Conservation (phyloP, 768 basidiomycete species). For the Cubamyces sp. region DNA sequence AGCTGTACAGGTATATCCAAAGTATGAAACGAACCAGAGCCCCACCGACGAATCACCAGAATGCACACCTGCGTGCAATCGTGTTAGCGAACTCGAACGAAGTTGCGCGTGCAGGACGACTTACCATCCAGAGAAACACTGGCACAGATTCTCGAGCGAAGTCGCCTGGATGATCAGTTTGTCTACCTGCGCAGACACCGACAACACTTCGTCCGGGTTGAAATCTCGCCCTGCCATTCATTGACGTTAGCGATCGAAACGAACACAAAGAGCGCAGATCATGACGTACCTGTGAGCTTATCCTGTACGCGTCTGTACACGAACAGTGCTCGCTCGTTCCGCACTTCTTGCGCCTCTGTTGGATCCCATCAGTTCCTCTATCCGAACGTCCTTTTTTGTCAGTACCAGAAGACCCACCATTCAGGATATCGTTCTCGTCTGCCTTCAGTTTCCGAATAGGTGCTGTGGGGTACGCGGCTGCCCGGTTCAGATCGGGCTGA, state of each 20-base stretch:
- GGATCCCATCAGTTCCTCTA: background rate
- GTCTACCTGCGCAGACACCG: slow-evolving; percentile 86
- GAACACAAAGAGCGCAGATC: background rate
- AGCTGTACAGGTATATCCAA: slow-evolving; percentile 22
- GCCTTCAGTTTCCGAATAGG: slow-evolving; percentile 83
- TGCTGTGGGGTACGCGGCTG: slow-evolving; percentile 75
- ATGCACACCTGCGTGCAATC: slow-evolving; percentile 60
- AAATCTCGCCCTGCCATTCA: slow-evolving; percentile 79
- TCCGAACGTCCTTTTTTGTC: background rate
- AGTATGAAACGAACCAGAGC: slow-evolving; percentile 10
- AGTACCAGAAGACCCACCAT: slow-evolving; percentile 53
- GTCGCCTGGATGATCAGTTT: slow-evolving; percentile 93
- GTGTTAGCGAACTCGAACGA: background rate
- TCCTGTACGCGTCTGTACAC: slow-evolving; percentile 95
- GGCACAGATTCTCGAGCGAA: slow-evolving; percentile 92
- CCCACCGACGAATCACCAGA: slow-evolving; percentile 56
- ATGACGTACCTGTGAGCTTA: slow-evolving; percentile 81
- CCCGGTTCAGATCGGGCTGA: slow-evolving; percentile 58
- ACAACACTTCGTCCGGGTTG: slow-evolving; percentile 76
- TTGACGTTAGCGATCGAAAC: background rate
- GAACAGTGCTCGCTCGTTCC: slow-evolving; percentile 86
- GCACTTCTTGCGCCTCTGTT: slow-evolving; percentile 76
- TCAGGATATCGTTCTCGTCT: slow-evolving; percentile 93
- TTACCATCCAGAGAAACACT: slow-evolving; percentile 95
- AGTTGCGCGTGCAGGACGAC: slow-evolving; percentile 24